Evolutionary conservation across 1,284 basidiomycete genomes (phyloP), one percentile per base, ranked within the genome.

Genomic region (Fomitopsis palustris): DNA sequence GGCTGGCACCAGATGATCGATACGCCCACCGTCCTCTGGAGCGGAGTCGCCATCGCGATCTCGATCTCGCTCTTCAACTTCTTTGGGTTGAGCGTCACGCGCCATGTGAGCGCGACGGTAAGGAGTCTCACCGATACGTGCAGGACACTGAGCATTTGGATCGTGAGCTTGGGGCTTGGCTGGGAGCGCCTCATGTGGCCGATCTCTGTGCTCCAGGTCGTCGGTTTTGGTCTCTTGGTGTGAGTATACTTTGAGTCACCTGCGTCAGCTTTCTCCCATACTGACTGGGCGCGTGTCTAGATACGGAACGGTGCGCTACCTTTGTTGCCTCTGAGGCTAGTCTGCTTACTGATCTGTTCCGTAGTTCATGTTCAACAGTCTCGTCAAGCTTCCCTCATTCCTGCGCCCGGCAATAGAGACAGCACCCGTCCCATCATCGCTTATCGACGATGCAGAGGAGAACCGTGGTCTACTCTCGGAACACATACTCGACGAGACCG

Each of bases 41-140:
- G 89, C 53, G 87, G 86, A 17, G 71, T 96, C 52, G 89, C 86
- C 51, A 93, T 95, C 69, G 91, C 92, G 52, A 75, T 85, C 69
- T 88, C 84, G 61, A 67, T 71, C 62, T 63, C 93, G n/a, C 77
- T 95, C 25, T 99, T 96, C 86, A 99, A 99, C 78, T 96, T 88
- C 75, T 97, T 95, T 69, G 95, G 96, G 5, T 77, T 98, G 47
- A 92, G 89, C 70, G 95, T 99, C 58, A 99, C 96, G 8, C 85
- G 88, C 64, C 86, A 92, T 69, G 91, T 95, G 62, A 93, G 87
- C 72, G 94, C 95, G 41, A 96, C 93, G 1, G 92, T 92, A 21
- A 83, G 95, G 61, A 92, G 88, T 61, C 84, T 97, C 54, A 94
- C 96, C 51, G 97, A 99, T 74, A 97, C 96, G 5, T 98, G 95